These are phyloP conservation scores for Scutellaria galericulata DNA, from an alignment of 257 asterid species.

Conservation along the genomic window DNA sequence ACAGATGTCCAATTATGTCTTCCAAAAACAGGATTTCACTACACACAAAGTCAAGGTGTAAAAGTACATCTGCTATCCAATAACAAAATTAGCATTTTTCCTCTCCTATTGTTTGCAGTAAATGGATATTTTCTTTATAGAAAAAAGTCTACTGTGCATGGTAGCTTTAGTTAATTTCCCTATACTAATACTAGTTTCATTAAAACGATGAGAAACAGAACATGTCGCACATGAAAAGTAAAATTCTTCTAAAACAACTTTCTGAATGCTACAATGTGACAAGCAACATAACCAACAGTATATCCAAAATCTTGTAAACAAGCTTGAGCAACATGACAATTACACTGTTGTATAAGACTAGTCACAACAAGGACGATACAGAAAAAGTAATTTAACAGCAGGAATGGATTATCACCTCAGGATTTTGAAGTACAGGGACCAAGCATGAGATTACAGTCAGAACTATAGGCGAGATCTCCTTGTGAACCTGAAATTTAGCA, in stretches of 20 bases:
- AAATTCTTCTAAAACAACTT: not conserved
- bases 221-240: not conserved
- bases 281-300: not conserved
- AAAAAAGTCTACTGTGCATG: not conserved
- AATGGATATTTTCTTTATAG: not conserved
- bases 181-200: not conserved
- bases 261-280: constrained; percentile 8
- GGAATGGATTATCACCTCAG: constrained; percentile 64
- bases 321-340: not conserved
- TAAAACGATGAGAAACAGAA: not conserved
- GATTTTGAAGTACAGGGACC: constrained; percentile 85
- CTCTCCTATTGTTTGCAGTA: constrained; percentile 1
- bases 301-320: constrained; percentile 12
- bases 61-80: not conserved
- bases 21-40: not conserved
- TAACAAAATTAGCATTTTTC: not conserved
- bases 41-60: constrained; percentile 18
- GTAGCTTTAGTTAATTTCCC: not conserved
- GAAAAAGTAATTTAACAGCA: not conserved
- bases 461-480: constrained; percentile 85
- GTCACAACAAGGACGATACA: constrained; percentile 3
- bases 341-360: not conserved
- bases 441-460: constrained; percentile 77
- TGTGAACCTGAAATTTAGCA: constrained; percentile 66
- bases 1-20: constrained; percentile 1